These are phyloP conservation scores for Ustilago curta DNA, from an alignment of 1,284 basidiomycete species.

Conservation along the genomic window DNA sequence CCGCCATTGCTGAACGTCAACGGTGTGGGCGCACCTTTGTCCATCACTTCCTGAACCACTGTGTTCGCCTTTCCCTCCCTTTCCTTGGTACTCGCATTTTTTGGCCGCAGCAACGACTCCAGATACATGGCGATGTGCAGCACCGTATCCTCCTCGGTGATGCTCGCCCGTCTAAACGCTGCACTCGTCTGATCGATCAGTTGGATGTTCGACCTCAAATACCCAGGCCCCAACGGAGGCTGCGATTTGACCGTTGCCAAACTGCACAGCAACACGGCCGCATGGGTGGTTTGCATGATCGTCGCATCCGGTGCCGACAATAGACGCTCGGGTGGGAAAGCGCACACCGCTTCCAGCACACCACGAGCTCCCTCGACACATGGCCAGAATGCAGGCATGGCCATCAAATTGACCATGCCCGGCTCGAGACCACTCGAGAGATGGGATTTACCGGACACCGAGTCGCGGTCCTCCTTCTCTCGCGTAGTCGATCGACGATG, in stretches of 20 bases:
- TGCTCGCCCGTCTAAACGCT: slow-evolving; percentile 41
- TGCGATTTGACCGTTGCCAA: slow-evolving; percentile 43
- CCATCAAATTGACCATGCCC: slow-evolving; percentile 47
- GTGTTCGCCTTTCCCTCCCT: neutral
- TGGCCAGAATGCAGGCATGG: slow-evolving; percentile 53
- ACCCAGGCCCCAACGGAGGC: slow-evolving; percentile 43
- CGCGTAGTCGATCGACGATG: slow-evolving; percentile 39
- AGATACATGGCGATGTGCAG: slow-evolving; percentile 46
- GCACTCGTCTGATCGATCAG: slow-evolving; percentile 45
- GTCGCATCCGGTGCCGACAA: slow-evolving; percentile 44
- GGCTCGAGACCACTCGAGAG: slow-evolving; percentile 32
- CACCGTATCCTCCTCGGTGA: slow-evolving; percentile 46
- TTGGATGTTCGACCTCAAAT: slow-evolving; percentile 44
- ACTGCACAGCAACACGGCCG: slow-evolving; percentile 48
- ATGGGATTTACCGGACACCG: slow-evolving; percentile 35
- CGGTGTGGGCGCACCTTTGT: neutral
- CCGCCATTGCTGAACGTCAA: neutral
- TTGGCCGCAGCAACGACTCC: slow-evolving; percentile 43
- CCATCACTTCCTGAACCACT: neutral
- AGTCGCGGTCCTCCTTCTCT: slow-evolving; percentile 42
- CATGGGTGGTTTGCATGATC: slow-evolving; percentile 43
- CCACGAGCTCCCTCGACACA: slow-evolving; percentile 48
- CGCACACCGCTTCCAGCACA: slow-evolving; percentile 39
- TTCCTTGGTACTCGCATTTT: slow-evolving; percentile 26
- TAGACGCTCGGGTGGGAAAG: slow-evolving; percentile 31